phyloP scores from a whole-genome alignment of 352 stramenopile genomes.

The Phytophthora vignae region DNA sequence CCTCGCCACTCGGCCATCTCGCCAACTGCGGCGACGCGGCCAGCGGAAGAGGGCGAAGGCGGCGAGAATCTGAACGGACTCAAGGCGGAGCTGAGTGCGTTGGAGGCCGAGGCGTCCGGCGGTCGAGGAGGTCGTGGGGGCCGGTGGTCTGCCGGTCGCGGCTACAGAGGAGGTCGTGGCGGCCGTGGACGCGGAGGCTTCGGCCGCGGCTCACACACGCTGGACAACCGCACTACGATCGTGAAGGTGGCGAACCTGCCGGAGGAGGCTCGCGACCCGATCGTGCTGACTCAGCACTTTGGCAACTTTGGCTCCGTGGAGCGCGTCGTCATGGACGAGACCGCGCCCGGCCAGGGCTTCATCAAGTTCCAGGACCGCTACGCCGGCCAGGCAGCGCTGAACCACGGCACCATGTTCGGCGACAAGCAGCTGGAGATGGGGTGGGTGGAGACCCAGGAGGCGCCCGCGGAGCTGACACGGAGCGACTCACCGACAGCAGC shows the following conservation, averaged over 20 bases:
- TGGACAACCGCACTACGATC: constrained; percentile 89
- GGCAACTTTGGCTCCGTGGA: constrained; percentile 86
- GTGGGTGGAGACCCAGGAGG: constrained; percentile 73
- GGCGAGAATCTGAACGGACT: constrained; percentile 56
- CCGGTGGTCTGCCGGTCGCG: constrained; percentile 50
- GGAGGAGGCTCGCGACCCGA: constrained; percentile 76
- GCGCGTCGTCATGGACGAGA: constrained; percentile 71
- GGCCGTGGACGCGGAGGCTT: constrained; percentile 59
- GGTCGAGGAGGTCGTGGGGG: constrained; percentile 46
- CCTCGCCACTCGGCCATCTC: constrained; percentile 37
- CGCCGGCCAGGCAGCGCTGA: constrained; percentile 70
- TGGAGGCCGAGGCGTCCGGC: constrained; percentile 65
- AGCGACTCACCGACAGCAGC: constrained; percentile 26
- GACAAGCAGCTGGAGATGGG: constrained; percentile 65
- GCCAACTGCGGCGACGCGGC: constrained; percentile 16
- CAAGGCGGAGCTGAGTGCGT: constrained; percentile 70
- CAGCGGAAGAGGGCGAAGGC: constrained; percentile 19
- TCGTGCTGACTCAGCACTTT: constrained; percentile 88
- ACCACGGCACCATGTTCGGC: constrained; percentile 64
- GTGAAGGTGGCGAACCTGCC: constrained; percentile 81
- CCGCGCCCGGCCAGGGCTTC: constrained; percentile 51
- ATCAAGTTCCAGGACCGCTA: constrained; percentile 91
- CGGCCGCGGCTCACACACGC: constrained; percentile 58
- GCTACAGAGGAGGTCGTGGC: constrained; percentile 60
- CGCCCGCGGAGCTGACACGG: constrained; percentile 51